phyloP scores from a whole-genome alignment of 164 flowering plant species.

The Malania oleifera region DNA sequence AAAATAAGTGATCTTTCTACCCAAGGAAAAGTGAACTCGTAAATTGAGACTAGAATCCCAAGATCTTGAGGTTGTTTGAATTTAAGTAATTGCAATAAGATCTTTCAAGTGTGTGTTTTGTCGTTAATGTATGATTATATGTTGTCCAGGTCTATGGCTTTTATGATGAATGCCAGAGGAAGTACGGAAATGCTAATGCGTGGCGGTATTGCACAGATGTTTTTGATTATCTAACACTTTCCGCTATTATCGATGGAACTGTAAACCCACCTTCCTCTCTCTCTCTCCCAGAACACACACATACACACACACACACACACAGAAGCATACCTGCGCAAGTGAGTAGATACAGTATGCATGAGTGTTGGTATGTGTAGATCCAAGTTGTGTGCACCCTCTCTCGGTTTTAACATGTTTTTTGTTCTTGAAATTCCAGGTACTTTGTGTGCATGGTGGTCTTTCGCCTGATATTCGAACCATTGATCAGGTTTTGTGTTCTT shows the following conservation, averaged over 20 bases:
- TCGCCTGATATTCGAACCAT: constrained; percentile 95
- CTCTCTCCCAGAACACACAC: neutral
- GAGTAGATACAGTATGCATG: too few relatives aligned
- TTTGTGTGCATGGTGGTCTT: constrained; percentile 98
- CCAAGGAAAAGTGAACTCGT: too few relatives aligned
- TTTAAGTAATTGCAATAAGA: too few relatives aligned
- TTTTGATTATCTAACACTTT: constrained; percentile 90
- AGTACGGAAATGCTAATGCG: constrained; percentile 99
- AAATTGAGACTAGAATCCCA: too few relatives aligned
- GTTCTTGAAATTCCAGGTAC: constrained; percentile 51
- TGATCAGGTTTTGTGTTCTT: constrained; percentile 66
- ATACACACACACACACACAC: too few relatives aligned
- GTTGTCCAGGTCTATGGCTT: constrained; percentile 85
- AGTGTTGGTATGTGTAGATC: too few relatives aligned
- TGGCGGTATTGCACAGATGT: constrained; percentile 99
- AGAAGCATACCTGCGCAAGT: too few relatives aligned
- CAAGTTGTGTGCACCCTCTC: too few relatives aligned
- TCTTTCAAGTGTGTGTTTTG: too few relatives aligned
- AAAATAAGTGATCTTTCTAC: too few relatives aligned
- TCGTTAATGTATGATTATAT: constrained; percentile 12
- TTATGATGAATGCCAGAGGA: constrained; percentile 98
- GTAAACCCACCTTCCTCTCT: constrained; percentile 30
- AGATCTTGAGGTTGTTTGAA: too few relatives aligned
- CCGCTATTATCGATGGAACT: constrained; percentile 97
- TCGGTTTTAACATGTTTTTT: too few relatives aligned